phyloP scores from a whole-genome alignment of 495 filamentous ascomycete species.

The Lophiotrema nucula region DNA sequence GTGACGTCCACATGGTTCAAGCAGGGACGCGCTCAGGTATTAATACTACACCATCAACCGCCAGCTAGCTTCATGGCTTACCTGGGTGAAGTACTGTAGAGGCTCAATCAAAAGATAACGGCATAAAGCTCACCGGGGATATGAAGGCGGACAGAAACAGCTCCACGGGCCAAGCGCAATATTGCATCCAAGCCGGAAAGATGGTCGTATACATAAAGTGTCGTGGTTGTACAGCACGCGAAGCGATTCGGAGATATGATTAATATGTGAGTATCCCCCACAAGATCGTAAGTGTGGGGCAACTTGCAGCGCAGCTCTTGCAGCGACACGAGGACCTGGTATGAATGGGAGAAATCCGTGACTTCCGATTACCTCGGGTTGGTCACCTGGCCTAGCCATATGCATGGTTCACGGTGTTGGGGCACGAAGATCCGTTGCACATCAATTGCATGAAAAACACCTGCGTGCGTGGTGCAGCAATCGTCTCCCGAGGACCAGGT shows the following conservation, averaged over 20 bases:
- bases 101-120: constrained; percentile 11
- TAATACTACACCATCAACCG: constrained; percentile 3
- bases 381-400: neutral
- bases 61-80: neutral
- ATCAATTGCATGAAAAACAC: neutral
- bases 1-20: neutral
- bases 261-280: neutral
- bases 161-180: neutral
- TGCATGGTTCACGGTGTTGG: neutral
- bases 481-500: constrained; percentile 23
- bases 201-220: neutral
- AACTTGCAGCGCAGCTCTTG: neutral
- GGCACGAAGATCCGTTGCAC: neutral
- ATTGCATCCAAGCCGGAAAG: neutral
- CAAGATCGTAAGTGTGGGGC: neutral
- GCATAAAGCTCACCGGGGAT: neutral
- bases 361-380: neutral
- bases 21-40: constrained; percentile 2
- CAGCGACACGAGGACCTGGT: neutral
- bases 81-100: neutral
- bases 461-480: neutral
- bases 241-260: neutral
- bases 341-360: neutral
- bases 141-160: constrained; percentile 1
- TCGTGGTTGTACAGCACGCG: neutral